Percentiles rank a stretch among this genome's conserved stretches.
Conservation (phyloP, 2,329 filamentous ascomycete species). For the Sporothrix pallida region DNA sequence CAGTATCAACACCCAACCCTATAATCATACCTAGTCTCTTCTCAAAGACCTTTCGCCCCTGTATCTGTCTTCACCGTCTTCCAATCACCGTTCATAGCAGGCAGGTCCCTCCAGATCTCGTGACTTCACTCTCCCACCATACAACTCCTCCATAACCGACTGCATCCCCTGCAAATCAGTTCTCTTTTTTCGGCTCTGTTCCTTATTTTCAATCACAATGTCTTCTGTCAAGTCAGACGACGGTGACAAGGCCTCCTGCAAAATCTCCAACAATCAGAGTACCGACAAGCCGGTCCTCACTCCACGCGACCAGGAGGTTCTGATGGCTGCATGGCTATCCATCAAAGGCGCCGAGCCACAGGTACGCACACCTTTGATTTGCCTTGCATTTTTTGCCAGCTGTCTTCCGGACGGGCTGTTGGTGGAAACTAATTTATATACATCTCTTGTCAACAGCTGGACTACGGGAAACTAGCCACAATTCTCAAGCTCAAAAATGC, state of each 20-base stretch:
- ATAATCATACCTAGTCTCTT: no score
- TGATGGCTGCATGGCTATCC: conserved; percentile 35
- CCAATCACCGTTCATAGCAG: no score
- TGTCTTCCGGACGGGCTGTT: not conserved
- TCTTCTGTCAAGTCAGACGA: not conserved
- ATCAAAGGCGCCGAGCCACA: conserved; percentile 36
- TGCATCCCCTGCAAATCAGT: no score
- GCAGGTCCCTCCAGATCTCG: no score
- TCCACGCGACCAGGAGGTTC: conserved; percentile 35
- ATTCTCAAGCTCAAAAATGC: conserved; percentile 35
- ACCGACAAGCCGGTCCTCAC: conserved; percentile 20
- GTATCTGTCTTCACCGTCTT: no score
- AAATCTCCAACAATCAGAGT: not conserved
- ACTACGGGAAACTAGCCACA: conserved; percentile 32
- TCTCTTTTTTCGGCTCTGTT: no score
- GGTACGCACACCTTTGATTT: conserved; percentile 5
- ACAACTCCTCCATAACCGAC: no score
- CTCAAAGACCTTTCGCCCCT: no score
- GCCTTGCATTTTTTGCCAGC: not conserved
- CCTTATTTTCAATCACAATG: not conserved
- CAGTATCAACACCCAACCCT: no score
- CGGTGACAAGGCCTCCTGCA: not conserved
- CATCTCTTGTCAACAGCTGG: conserved; percentile 27
- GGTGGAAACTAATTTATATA: not conserved
- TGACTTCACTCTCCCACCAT: no score